A percentile compares a stretch with the other conserved stretches of the same genome.
These are phyloP conservation scores for Monosporascus cannonballus DNA, from an alignment of 2,329 filamentous ascomycete genomes.

Conservation along the genomic window DNA sequence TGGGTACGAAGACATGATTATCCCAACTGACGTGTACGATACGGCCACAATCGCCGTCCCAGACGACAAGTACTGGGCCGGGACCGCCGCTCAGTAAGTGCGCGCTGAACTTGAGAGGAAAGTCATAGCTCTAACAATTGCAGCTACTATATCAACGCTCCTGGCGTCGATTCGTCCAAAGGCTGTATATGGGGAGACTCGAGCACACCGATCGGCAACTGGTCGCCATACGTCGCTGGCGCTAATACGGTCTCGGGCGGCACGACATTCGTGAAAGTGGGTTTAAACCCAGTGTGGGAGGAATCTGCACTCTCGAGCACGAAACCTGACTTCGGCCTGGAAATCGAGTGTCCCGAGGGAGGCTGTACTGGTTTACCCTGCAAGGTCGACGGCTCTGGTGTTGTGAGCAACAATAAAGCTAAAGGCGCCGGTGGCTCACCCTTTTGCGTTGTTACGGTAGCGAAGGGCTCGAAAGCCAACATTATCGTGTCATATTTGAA, in stretches of 20 bases:
- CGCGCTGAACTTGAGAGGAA: not conserved
- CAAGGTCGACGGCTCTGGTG: slow-evolving; percentile 58
- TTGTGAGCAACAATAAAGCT: slow-evolving; percentile 48
- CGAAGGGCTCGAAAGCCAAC: slow-evolving; percentile 58
- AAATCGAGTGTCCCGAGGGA: slow-evolving; percentile 60
- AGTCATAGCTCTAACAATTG: slow-evolving; percentile 8
- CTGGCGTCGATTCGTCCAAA: slow-evolving; percentile 51
- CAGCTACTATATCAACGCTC: slow-evolving; percentile 74
- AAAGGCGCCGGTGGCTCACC: slow-evolving; percentile 60
- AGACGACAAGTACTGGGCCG: slow-evolving; percentile 61
- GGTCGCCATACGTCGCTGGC: slow-evolving; percentile 70
- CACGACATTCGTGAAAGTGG: slow-evolving; percentile 67
- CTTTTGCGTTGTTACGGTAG: slow-evolving; percentile 74
- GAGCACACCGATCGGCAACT: slow-evolving; percentile 62
- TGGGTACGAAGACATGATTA: slow-evolving; percentile 76
- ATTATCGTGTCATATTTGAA: slow-evolving; percentile 55
- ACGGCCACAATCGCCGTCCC: slow-evolving; percentile 63
- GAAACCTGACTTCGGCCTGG: slow-evolving; percentile 60
- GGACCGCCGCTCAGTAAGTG: slow-evolving; percentile 68
- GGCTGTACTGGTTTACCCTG: slow-evolving; percentile 71
- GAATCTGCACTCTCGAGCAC: slow-evolving; percentile 45
- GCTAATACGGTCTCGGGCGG: slow-evolving; percentile 63
- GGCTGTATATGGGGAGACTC: slow-evolving; percentile 68
- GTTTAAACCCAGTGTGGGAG: slow-evolving; percentile 71
- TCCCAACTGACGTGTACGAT: slow-evolving; percentile 62